Evolutionary conservation across 1,139 yeast species (phyloP).

Genomic region (Protomyces pachydermus): DNA sequence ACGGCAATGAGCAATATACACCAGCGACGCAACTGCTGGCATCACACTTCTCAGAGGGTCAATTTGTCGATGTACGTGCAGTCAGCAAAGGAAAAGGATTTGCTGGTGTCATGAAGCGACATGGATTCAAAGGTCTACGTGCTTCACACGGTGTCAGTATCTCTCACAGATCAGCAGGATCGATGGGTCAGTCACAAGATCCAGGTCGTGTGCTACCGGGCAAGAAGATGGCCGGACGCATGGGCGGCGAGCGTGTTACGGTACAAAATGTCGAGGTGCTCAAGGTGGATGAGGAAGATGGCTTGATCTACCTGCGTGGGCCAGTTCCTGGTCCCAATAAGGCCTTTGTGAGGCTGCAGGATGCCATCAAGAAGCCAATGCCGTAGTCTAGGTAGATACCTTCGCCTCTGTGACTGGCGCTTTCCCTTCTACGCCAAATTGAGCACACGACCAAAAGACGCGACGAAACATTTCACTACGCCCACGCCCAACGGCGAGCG

Average conservation of each 20-base stretch:
- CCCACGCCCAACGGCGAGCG: too few species aligned
- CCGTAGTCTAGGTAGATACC: not conserved
- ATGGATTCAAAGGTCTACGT: conserved; percentile 81
- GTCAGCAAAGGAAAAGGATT: conserved; percentile 92
- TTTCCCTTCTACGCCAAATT: not conserved
- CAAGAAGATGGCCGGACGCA: conserved; percentile 96
- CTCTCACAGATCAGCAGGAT: conserved; percentile 95
- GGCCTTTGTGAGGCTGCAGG: conserved; percentile 66
- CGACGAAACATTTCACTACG: too few species aligned
- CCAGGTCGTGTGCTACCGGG: conserved; percentile 98
- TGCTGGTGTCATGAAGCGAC: conserved; percentile 97
- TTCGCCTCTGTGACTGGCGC: not conserved
- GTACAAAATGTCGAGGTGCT: conserved; percentile 71
- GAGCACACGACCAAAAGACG: not conserved
- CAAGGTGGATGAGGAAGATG: conserved; percentile 73
- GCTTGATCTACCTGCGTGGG: conserved; percentile 79
- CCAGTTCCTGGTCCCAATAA: conserved; percentile 88
- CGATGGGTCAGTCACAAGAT: conserved; percentile 89
- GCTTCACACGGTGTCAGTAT: conserved; percentile 96
- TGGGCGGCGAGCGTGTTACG: conserved; percentile 77
- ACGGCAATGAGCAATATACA: conserved; percentile 46
- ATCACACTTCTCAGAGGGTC: conserved; percentile 78
- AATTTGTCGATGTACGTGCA: conserved; percentile 73
- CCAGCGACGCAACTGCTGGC: conserved; percentile 46
- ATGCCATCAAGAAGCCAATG: conserved; percentile 52